phyloP scores from a whole-genome alignment of 1,284 basidiomycete genomes.

The Leccinum subfulvum region DNA sequence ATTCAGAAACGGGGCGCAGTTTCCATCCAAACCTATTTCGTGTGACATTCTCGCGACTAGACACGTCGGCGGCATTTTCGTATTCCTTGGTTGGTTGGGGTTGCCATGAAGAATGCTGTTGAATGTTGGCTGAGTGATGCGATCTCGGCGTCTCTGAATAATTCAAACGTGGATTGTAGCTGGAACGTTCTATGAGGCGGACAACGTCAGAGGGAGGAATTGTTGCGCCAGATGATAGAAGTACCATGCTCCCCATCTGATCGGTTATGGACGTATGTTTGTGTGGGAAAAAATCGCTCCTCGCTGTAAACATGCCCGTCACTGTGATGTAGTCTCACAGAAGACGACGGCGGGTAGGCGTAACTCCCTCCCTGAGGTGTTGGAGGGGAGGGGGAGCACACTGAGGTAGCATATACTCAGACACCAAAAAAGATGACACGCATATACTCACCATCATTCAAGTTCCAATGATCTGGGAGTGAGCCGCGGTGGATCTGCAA shows the following conservation, averaged over 20 bases:
- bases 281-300: slow-evolving; percentile 3
- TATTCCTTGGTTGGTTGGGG: background rate
- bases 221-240: background rate
- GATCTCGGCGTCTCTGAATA: background rate
- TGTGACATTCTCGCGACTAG: slow-evolving; percentile 23
- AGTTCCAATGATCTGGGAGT: slow-evolving; percentile 24
- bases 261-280: background rate
- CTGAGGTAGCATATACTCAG: slow-evolving; percentile 10
- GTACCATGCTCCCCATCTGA: slow-evolving; percentile 9
- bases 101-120: background rate
- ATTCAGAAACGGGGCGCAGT: slow-evolving; percentile 68
- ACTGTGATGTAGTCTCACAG: slow-evolving; percentile 4
- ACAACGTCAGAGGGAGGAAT: background rate
- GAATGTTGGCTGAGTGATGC: background rate
- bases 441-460: slow-evolving; percentile 51
- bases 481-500: slow-evolving; percentile 5
- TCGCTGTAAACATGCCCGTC: background rate
- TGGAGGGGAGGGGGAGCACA: slow-evolving; percentile 44
- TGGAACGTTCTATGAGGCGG: slow-evolving; percentile 12
- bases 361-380: slow-evolving; percentile 14
- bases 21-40: slow-evolving; percentile 43
- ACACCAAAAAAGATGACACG: slow-evolving; percentile 19
- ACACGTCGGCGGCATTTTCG: background rate
- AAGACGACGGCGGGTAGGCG: slow-evolving; percentile 6
- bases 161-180: background rate